Conservation (phyloP, 2,329 filamentous ascomycete genomes). For the Ophiocordyceps camponoti-saundersi region DNA sequence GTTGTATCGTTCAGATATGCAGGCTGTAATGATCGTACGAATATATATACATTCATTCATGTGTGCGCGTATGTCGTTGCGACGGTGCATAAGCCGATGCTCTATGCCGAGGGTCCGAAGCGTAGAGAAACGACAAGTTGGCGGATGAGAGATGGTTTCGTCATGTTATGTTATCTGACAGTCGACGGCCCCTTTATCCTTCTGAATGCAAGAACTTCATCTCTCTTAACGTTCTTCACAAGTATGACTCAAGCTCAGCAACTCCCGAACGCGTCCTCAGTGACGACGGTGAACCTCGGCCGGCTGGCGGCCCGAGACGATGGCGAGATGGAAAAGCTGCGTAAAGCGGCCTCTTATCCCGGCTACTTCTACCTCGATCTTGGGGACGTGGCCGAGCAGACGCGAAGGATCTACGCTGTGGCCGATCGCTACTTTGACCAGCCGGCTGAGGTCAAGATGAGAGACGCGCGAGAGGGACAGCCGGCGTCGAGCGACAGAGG, state of each 20-base stretch:
- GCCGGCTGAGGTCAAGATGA: not conserved
- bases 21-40: not conserved
- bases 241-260: not conserved
- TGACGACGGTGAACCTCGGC: not conserved
- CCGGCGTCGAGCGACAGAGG: not conserved
- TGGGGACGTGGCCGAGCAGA: not conserved
- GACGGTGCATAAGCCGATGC: not conserved
- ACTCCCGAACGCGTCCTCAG: not conserved
- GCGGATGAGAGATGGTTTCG: no score
- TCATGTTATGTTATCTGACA: no score
- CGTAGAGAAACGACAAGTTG: no score
- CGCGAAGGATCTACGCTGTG: not conserved
- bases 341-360: not conserved
- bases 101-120: no score
- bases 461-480: not conserved
- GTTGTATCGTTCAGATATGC: not conserved
- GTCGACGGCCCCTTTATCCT: no score
- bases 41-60: no score
- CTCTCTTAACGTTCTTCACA: not conserved
- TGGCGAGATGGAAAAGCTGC: not conserved
- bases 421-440: constrained; percentile 1
- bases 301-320: not conserved
- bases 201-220: no score
- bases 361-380: not conserved
- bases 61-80: no score